Base-by-base conservation (phyloP, 1,284 basidiomycete species). In the Puccinia coronata region DNA sequence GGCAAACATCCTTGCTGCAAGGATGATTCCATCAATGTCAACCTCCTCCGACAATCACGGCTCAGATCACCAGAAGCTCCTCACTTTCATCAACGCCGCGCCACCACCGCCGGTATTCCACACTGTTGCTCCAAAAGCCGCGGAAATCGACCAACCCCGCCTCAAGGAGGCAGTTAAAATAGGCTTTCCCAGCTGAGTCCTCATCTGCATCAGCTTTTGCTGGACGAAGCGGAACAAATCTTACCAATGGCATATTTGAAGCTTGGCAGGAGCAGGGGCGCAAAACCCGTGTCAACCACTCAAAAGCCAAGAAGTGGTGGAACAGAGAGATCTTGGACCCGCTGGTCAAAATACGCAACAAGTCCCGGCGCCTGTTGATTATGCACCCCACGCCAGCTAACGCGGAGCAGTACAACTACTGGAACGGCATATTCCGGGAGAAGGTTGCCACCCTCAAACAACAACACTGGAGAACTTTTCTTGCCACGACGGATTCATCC, bases 301-400 rank as follows among this genome's bases (percentile, higher is more conserved):
- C 0, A 8, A 70, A 43, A 41, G 23, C 25, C 9, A 77, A 77
- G 61, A 57, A 57, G 18, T 79, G 76, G 76, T 79, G 76, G 76
- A 34, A 79, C 53, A 18, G 6, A 6, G 31, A 39, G 2, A 25
- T 39, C 28, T 51, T 79, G 0, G 43, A 28, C 14, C 76, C 65
- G 5, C 14, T 79, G 2, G 53, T 79, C 8, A 69, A 70, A 25
- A 20, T 9, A 2, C 2, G 65, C 1, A 69, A 79, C n/a, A 39
- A 43, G 18, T 61, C n/a, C 25, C 41, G 41, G 0, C 11, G 49
- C 12, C 36, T 61, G 16, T 18, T 67, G 2, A 20, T 78, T 0
- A 25, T 78, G 28, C 14, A 9, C 41, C 41, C 41, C 4, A 6
- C 34, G 1, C 61, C 3, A 11, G 43, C 23, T 2, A 47, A 61